Evolutionary conservation across 75 land plant species (phyloP).

Genomic region (Pinus taeda): DNA sequence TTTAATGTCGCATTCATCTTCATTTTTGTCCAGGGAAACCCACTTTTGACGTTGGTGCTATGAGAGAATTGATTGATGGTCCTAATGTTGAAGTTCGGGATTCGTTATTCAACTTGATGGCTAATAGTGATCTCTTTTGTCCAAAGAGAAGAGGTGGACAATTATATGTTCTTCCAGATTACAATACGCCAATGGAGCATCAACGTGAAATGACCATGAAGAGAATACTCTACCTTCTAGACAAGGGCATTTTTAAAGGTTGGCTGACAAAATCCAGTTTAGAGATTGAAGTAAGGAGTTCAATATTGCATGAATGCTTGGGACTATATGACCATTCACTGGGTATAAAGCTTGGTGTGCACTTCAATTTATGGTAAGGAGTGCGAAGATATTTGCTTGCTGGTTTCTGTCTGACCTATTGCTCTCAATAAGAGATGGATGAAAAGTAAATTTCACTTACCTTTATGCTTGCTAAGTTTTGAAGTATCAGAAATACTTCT

Average conservation of each 20-base stretch:
- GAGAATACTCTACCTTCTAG: constrained; percentile 51
- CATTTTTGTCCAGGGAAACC: constrained; percentile 16
- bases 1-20: background rate
- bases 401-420: background rate
- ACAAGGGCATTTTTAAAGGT: constrained; percentile 60
- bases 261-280: constrained; percentile 45
- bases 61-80: constrained; percentile 66
- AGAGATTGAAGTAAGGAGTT: constrained; percentile 47
- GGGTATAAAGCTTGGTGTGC: constrained; percentile 69
- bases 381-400: background rate
- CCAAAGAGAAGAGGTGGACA: constrained; percentile 19
- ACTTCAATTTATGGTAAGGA: constrained; percentile 72
- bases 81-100: constrained; percentile 62
- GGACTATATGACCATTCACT: constrained; percentile 79
- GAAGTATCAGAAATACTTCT: background rate
- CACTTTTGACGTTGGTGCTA: constrained; percentile 27
- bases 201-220: constrained; percentile 83
- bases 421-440: background rate
- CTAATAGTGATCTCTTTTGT: constrained; percentile 55
- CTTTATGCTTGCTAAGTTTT: background rate
- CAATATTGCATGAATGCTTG: constrained; percentile 38
- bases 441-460: background rate
- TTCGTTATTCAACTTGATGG: constrained; percentile 65
- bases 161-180: constrained; percentile 64
- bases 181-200: constrained; percentile 80